Evolutionary conservation across 2,329 filamentous ascomycete species (phyloP).

Genomic region (Colletotrichum chlorophyti): DNA sequence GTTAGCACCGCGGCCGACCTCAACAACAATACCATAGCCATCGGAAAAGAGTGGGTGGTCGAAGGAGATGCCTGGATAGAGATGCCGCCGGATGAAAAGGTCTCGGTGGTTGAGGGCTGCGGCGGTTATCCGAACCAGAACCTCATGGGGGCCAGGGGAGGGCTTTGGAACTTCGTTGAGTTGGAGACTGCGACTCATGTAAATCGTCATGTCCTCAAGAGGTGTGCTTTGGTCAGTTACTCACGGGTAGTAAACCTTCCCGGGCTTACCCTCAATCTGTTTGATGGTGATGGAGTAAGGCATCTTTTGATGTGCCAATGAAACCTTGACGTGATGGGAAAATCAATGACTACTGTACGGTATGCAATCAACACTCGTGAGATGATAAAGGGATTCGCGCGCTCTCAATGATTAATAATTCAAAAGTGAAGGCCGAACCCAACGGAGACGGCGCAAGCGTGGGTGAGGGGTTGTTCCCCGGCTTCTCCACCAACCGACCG

Average conservation of each 20-base stretch:
- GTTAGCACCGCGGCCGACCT: slow-evolving; percentile 59
- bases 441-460: slow-evolving; percentile 1
- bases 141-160: slow-evolving; percentile 67
- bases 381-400: neutral
- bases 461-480: slow-evolving; percentile 10
- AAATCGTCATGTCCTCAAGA: neutral
- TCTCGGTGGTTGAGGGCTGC: slow-evolving; percentile 94
- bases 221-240: slow-evolving; percentile 30
- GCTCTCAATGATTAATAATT: slow-evolving; percentile 3
- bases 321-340: too few species aligned
- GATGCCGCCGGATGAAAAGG: slow-evolving; percentile 89
- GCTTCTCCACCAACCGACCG: slow-evolving; percentile 15
- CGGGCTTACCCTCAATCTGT: slow-evolving; percentile 81
- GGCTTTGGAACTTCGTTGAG: slow-evolving; percentile 69
- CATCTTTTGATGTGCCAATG: slow-evolving; percentile 46
- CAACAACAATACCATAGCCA: slow-evolving; percentile 77
- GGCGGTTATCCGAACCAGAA: slow-evolving; percentile 78
- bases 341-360: too few species aligned
- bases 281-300: slow-evolving; percentile 67
- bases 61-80: slow-evolving; percentile 88
- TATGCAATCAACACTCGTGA: too few species aligned
- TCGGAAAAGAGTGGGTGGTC: slow-evolving; percentile 81
- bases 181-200: slow-evolving; percentile 53
- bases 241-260: slow-evolving; percentile 85
- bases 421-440: neutral